Conservation (phyloP, 768 basidiomycete species). For the Clathrus columnatus region DNA sequence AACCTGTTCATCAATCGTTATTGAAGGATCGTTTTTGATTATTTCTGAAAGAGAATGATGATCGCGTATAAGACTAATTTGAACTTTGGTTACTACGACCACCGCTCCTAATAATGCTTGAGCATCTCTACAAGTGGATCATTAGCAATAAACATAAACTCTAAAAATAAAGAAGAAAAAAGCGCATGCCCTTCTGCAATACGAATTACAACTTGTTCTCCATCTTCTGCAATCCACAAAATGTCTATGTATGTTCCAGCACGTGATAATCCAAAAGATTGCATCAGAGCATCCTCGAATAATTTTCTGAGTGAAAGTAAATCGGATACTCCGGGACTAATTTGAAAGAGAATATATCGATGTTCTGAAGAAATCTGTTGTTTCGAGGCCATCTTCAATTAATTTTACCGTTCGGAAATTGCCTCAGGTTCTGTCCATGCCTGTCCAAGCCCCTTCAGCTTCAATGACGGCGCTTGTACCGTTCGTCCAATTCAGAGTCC, state of each 20-base stretch:
- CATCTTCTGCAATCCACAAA: slow-evolving; percentile 40
- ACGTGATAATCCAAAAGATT: slow-evolving; percentile 46
- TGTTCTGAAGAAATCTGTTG: too few relatives aligned
- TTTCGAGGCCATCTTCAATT: too few relatives aligned
- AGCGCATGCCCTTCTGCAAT: slow-evolving; percentile 1
- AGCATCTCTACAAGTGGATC: background rate
- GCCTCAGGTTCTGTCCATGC: too few relatives aligned
- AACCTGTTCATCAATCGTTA: too few relatives aligned
- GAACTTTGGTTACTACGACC: background rate
- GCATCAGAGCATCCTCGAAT: slow-evolving; percentile 45
- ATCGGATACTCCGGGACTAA: slow-evolving; percentile 33
- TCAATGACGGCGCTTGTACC: too few relatives aligned
- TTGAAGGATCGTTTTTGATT: background rate
- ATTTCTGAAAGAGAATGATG: background rate
- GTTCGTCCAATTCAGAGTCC: background rate
- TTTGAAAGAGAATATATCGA: slow-evolving; percentile 40
- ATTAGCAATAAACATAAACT: background rate
- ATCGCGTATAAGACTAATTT: background rate
- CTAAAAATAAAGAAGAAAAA: background rate
- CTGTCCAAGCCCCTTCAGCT: too few relatives aligned
- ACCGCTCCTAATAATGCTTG: slow-evolving; percentile 2
- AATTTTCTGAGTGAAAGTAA: slow-evolving; percentile 41
- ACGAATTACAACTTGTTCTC: slow-evolving; percentile 34
- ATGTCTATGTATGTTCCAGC: slow-evolving; percentile 50
- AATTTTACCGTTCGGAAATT: too few relatives aligned